Evolutionary conservation across 2,329 filamentous ascomycete genomes (phyloP).

Genomic region (Fusarium piperis): DNA sequence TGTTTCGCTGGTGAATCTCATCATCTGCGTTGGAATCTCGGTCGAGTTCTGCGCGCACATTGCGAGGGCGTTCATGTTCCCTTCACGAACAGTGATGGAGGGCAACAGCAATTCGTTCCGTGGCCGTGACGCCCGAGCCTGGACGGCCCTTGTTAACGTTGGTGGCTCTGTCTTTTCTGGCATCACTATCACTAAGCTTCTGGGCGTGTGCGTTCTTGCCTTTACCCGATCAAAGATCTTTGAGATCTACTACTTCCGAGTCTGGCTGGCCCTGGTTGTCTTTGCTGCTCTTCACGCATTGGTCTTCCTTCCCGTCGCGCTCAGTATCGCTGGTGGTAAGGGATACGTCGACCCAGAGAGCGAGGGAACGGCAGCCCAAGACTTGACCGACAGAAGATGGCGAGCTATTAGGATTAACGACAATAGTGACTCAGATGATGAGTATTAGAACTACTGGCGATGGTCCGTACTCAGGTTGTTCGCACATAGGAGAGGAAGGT

Average conservation of each 20-base stretch:
- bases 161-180: conserved; percentile 94
- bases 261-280: conserved; percentile 91
- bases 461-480: neutral
- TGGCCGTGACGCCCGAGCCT: conserved; percentile 84
- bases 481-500: neutral
- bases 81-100: conserved; percentile 83
- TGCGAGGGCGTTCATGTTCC: conserved; percentile 95
- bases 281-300: conserved; percentile 91
- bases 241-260: conserved; percentile 98
- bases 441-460: conserved; percentile 49
- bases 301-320: conserved; percentile 88
- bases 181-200: conserved; percentile 93
- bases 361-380: conserved; percentile 89
- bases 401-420: conserved; percentile 81
- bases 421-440: conserved; percentile 77
- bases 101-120: conserved; percentile 78
- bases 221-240: conserved; percentile 99
- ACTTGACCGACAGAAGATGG: conserved; percentile 82
- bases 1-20: conserved; percentile 92
- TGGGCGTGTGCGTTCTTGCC: conserved; percentile 90
- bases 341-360: conserved; percentile 90
- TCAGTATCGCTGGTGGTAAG: conserved; percentile 85
- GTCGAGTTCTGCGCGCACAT: conserved; percentile 99
- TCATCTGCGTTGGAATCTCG: conserved; percentile 95
- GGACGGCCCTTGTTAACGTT: conserved; percentile 94